Percentiles rank a stretch among this genome's conserved stretches.
Evolutionary conservation across 129 eudicot genomes (phyloP).

Genomic region (Pittosporum tobira): DNA sequence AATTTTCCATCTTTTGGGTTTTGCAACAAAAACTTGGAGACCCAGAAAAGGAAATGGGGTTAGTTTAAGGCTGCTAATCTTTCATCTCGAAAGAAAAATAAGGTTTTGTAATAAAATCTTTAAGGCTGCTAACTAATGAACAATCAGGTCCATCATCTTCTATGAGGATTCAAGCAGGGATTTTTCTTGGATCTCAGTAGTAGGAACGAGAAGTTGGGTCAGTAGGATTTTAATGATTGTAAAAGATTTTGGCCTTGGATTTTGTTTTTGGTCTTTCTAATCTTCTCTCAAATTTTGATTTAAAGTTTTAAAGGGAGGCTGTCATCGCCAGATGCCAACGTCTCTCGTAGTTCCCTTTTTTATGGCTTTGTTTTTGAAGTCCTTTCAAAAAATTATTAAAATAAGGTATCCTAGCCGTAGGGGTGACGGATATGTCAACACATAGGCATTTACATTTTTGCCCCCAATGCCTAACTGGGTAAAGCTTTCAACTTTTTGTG

Average conservation of each 20-base stretch:
- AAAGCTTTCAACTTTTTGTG: too few relatives aligned
- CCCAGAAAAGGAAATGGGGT: neutral
- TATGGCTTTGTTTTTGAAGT: neutral
- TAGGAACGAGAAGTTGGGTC: too few relatives aligned
- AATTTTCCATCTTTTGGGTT: conserved; percentile 40
- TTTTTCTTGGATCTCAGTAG: neutral
- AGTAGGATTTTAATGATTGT: neutral
- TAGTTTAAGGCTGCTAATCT: too few relatives aligned
- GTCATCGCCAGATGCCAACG: conserved; percentile 27
- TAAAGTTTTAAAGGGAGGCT: conserved; percentile 17
- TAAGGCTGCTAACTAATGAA: too few relatives aligned
- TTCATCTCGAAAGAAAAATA: too few relatives aligned
- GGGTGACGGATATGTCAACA: conserved; percentile 26
- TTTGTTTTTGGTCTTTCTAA: too few relatives aligned
- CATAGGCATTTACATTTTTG: neutral
- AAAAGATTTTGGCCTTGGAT: neutral
- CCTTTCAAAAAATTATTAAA: conserved; percentile 22
- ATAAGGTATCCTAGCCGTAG: conserved; percentile 35
- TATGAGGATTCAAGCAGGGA: neutral
- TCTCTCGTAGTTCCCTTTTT: conserved; percentile 22
- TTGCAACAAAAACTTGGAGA: neutral
- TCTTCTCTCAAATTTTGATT: conserved; percentile 21
- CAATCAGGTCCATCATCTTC: neutral
- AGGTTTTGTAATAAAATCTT: too few relatives aligned
- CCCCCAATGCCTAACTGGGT: neutral